Base-by-base conservation (phyloP, 495 filamentous ascomycete species). In the Podospora conica region DNA sequence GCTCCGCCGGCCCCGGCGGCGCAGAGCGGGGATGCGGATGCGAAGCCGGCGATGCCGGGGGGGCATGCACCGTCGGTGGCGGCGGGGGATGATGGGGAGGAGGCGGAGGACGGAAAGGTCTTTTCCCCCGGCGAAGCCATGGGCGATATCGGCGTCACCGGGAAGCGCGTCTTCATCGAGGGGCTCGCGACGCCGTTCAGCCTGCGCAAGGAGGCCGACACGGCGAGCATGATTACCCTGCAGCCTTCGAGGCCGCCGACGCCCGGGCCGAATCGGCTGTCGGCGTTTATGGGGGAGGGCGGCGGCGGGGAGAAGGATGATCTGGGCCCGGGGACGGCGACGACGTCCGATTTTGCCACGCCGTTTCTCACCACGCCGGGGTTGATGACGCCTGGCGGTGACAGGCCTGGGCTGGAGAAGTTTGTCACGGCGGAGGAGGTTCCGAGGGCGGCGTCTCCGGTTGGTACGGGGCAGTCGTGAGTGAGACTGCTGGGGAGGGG, bases 161-260 rank as follows among this genome's bases (percentile, higher is more conserved):
- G 81, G 6, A 86, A 82, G 71, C 68, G 84, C 2, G 75, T 81
- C 2, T 77, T 79, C 23, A 70, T 81, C 10, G 78, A 76, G 54
- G 83, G 84, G 0, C 77, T 85, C 22, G 82, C 84, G 0, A 77
- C 80, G 60, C 84, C 84, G 18, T 86, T 86, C 48, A 84, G 69
- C 55, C 59, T 86, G 60, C 55, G 64, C 22, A 78, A 77, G 54
- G 80, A 84, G 28, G 74, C 78, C 2, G 81, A 84, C 9, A 84
- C 75, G 3, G 82, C 82, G 7, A 85, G 83, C 69, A 84, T 85
- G 82, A 78, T 82, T 24, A 86, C 83, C 1, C 69, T 86, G 11
- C 53, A 58, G 29, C 54, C 63, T 3, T 64, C 63, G 31, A 64
- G 63, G 27, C 63, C 63, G n/a, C 8, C 63, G 12, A 64, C 63